Evolutionary conservation across 2,329 filamentous ascomycete species (phyloP), one percentile per base, ranked within the genome.

Genomic region (Thielaviopsis cerberus): DNA sequence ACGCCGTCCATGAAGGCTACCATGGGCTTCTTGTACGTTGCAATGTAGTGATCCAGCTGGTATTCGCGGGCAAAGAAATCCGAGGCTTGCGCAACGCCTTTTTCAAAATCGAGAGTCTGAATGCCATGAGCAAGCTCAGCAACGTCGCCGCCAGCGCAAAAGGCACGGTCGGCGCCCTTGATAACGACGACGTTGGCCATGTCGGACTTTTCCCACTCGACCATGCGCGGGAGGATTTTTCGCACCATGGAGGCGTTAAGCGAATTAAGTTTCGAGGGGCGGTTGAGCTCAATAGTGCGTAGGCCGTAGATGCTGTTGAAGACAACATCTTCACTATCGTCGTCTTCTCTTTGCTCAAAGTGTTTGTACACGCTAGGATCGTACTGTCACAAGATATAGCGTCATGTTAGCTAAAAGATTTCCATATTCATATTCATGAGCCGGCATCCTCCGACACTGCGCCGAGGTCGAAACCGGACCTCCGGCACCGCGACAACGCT

Each of bases 21-120:
- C 67, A 92, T 94, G 0, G 92, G 92, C 74, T 96, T 98, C 62
- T 75, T 69, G 73, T 95, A 96, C 41, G 90, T 96, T 23, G 92
- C 87, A 68, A 98, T 95, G 64, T 91, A 76, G 72, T 98, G 92
- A 69, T 98, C 87, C 62, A 98, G 82, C 73, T 88, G 85, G 77
- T 97, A 98, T 82, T 98, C 94, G 59, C 92, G 82, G 13, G 75
- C 88, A 69, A 98, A 98, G 76, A 94, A 98, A 55, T 90, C 82
- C 53, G 79, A 74, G 26, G 90, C 94, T 65, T 77, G 76, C 23
- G 53, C 15, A 6, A 53, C 45, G 20, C 30, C 41, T 66, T 83
- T 74, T 72, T 88, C 83, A 30, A 90, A 90, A 63, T 84, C 76
- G 0, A n/a, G n/a, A n/a, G 86, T 82, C 61, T 80, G 66, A 67